phyloP scores from a whole-genome alignment of 2,329 filamentous ascomycete species.

The Fusarium illudens region DNA sequence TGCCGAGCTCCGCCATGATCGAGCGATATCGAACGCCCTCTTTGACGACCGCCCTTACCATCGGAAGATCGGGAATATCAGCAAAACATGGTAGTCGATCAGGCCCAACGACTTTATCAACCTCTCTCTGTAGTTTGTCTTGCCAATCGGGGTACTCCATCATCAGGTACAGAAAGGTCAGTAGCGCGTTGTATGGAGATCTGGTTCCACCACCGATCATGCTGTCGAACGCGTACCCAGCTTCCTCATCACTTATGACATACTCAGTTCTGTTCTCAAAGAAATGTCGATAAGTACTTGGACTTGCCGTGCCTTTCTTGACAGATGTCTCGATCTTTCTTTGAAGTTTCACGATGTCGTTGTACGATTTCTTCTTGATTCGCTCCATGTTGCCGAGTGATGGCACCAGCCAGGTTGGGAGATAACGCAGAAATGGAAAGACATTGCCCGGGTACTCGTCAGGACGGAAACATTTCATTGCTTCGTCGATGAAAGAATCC shows the following conservation, averaged over 20 bases:
- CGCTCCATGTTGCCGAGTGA: neutral
- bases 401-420: slow-evolving; percentile 1
- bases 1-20: neutral
- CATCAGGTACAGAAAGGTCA: slow-evolving; percentile 9
- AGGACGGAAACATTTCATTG: neutral
- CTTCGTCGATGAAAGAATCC: neutral
- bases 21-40: neutral
- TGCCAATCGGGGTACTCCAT: slow-evolving; percentile 9
- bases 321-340: neutral
- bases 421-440: neutral
- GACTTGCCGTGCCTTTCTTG: neutral
- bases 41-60: slow-evolving; percentile 1
- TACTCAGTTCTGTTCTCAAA: slow-evolving; percentile 1
- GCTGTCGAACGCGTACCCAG: slow-evolving; percentile 1
- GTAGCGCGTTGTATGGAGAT: neutral
- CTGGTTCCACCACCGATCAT: neutral
- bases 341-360: neutral
- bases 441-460: slow-evolving; percentile 2
- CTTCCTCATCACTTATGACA: neutral
- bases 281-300: neutral
- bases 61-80: neutral
- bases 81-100: neutral
- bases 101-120: neutral
- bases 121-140: neutral
- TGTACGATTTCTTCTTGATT: neutral